Conservation (phyloP, 2,329 filamentous ascomycete genomes). For the Neopestalotiopsis clavispora region DNA sequence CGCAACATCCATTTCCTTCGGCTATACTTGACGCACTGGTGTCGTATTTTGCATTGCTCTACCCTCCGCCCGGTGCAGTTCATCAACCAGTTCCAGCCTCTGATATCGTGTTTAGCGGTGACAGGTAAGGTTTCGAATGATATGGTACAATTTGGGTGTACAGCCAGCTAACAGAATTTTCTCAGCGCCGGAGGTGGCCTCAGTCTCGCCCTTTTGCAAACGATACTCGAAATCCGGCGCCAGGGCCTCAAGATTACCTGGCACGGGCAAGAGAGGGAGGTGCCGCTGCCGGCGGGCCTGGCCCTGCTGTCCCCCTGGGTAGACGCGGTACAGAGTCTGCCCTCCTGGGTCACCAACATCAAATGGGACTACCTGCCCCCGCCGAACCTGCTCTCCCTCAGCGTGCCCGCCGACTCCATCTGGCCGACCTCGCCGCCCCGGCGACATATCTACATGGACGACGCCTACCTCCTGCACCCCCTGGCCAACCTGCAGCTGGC, state of each 20-base stretch:
- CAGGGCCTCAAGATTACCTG: constrained; percentile 57
- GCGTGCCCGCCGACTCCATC: constrained; percentile 50
- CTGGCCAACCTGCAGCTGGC: constrained; percentile 68
- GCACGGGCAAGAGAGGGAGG: constrained; percentile 59
- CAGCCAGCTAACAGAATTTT: not conserved
- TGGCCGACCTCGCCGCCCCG: constrained; percentile 65
- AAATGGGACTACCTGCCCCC: constrained; percentile 69
- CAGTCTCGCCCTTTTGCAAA: constrained; percentile 67
- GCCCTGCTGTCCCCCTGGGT: constrained; percentile 72
- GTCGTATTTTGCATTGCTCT: constrained; percentile 74
- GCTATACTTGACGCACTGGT: constrained; percentile 75
- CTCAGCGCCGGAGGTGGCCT: constrained; percentile 75
- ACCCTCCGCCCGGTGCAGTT: constrained; percentile 70
- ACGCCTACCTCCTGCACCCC: constrained; percentile 65
- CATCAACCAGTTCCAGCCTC: constrained; percentile 68
- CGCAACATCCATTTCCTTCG: constrained; percentile 75
- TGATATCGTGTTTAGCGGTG: constrained; percentile 74
- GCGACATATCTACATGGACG: constrained; percentile 57
- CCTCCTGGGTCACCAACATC: constrained; percentile 55
- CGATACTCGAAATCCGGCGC: constrained; percentile 66
- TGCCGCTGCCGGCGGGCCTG: constrained; percentile 71
- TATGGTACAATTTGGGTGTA: not conserved
- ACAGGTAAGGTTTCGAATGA: constrained; percentile 52
- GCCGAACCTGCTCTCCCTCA: constrained; percentile 38
- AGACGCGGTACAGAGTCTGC: constrained; percentile 70